Evolutionary conservation across 129 eudicot species (phyloP).

Genomic region (Helianthus tuberosus): DNA sequence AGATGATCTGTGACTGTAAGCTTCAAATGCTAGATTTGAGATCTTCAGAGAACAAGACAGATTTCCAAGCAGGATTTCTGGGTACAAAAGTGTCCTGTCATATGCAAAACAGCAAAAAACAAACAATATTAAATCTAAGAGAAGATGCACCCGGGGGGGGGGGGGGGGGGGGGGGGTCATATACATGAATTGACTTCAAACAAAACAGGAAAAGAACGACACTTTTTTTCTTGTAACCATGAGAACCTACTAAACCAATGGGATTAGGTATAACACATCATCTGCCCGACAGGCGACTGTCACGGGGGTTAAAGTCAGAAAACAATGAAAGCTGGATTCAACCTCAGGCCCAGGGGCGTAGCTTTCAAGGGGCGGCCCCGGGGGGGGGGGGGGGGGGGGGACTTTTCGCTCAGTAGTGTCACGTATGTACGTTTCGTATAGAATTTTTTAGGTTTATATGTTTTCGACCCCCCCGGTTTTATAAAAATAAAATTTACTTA

Average conservation of each 20-base stretch:
- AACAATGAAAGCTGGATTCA: too few species aligned
- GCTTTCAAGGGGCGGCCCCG: too few species aligned
- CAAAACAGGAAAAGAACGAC: not conserved
- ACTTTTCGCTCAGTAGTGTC: too few species aligned
- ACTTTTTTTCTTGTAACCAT: not conserved
- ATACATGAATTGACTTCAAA: not conserved
- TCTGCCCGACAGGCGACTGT: too few species aligned
- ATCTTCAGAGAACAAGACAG: slow-evolving; percentile 59
- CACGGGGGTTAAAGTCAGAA: too few species aligned
- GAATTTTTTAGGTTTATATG: too few species aligned
- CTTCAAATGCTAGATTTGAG: slow-evolving; percentile 69
- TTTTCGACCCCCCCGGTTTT: too few species aligned
- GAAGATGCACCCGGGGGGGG: not conserved
- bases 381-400: too few species aligned
- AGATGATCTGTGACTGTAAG: slow-evolving; percentile 1
- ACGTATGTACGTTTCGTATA: too few species aligned
- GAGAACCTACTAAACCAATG: not conserved
- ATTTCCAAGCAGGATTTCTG: slow-evolving; percentile 73
- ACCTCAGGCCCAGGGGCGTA: too few species aligned
- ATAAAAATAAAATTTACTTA: too few species aligned
- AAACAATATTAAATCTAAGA: not conserved
- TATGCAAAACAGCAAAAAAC: slow-evolving; percentile 2
- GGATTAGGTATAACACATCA: too few species aligned
- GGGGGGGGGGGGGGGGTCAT: not conserved
- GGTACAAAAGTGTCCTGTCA: slow-evolving; percentile 88